Base-by-base conservation (phyloP, 352 stramenopile species). In the Phytophthora idaei region DNA sequence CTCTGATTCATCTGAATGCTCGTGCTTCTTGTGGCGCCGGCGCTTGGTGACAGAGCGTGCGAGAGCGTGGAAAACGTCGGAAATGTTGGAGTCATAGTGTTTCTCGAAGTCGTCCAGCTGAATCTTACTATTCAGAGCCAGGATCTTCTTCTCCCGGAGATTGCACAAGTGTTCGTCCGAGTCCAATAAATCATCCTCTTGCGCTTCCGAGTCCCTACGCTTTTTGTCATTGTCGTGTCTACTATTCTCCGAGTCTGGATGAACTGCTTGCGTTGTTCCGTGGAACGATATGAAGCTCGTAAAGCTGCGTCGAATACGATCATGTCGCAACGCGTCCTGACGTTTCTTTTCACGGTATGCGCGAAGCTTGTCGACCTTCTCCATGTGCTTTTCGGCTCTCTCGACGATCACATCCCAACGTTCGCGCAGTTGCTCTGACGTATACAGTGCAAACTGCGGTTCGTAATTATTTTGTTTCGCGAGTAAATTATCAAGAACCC, bases 61-160 rank as follows among this genome's bases (percentile, higher is more conserved):
- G 31, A 92, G 71, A 28, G 70, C 76, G 39, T 83, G 68, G 54
- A 90, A 87, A 8, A 89, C 67, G 15, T 81, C 80, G 8, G 74
- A 73, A 48, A 92, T 88, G 32, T 73, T 87, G 21, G 79, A 80
- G 67, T 88, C 78, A 58, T 87, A 87, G 72, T 88, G 79, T 57
- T 84, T 87, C 58, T 86, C 76, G 44, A 88, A 89, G 39, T 60
- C 60, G 57, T 83, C 81, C 28, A 83, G 48, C 36, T 79, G 47
- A 51, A 92, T 85, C 36, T 84, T 72, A 36, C 53, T 71, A 50
- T 89, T 79, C n/a, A 92, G 61, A 15, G 54, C 67, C 44, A 92
- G 41, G 12, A 92, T 77, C 48, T 89, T 88, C 52, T 80, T 74
- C 65, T 92, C 83, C 25, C 79, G 78, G 14, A 80, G 34, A 53